Conservation (phyloP, 2,329 filamentous ascomycete species). For the Neoascochyta sp. region DNA sequence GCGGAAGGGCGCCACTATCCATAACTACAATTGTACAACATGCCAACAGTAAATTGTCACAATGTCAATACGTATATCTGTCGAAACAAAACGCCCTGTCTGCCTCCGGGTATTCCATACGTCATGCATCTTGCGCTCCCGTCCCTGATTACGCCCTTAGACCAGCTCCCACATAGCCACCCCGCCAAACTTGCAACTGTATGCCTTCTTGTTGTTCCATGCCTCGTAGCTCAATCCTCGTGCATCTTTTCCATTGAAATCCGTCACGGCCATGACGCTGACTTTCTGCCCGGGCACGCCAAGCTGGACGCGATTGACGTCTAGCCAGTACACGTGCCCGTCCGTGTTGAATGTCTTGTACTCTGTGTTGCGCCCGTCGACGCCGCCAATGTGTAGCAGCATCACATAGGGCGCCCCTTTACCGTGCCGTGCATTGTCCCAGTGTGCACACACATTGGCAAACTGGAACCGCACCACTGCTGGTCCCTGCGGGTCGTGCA, state of each 20-base stretch:
- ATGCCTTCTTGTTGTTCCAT: constrained; percentile 38
- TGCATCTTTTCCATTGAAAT: constrained; percentile 49
- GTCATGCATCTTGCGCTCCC: no score
- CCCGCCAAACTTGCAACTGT: constrained; percentile 44
- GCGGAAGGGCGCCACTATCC: no score
- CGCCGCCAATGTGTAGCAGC: constrained; percentile 57
- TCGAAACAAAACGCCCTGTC: no score
- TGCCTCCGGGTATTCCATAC: no score
- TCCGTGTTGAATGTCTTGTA: constrained; percentile 68
- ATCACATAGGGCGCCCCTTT: constrained; percentile 64
- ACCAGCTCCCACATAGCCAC: constrained; percentile 56
- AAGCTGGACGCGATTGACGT: constrained; percentile 58
- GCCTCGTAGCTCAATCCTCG: constrained; percentile 48
- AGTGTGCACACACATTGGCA: constrained; percentile 75
- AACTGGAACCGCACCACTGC: constrained; percentile 71
- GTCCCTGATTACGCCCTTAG: no score
- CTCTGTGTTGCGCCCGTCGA: constrained; percentile 66
- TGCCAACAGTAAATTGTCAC: no score
- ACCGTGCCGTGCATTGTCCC: constrained; percentile 68
- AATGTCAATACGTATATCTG: no score
- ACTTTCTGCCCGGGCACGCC: constrained; percentile 54
- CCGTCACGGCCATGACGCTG: constrained; percentile 59
- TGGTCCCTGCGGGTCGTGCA: constrained; percentile 48
- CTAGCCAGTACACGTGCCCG: constrained; percentile 76
- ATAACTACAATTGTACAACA: no score